Conservation (phyloP, 2,329 filamentous ascomycete genomes). For the Fonsecaea nubica region DNA sequence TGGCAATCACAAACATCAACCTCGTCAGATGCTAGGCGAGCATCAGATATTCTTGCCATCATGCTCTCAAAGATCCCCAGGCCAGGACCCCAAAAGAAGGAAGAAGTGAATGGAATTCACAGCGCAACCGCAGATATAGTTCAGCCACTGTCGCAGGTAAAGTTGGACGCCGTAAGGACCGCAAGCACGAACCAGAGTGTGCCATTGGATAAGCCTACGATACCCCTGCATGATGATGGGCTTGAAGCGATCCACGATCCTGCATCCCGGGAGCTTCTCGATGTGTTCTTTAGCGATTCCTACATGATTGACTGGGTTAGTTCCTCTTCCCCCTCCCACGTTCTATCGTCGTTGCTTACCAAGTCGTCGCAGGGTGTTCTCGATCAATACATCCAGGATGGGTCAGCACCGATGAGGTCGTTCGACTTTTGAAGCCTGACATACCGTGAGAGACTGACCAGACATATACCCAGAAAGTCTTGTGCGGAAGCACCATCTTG, state of each 20-base stretch:
- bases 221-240: background rate
- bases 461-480: background rate
- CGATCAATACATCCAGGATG: slow-evolving; percentile 22
- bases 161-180: background rate
- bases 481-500: background rate
- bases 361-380: slow-evolving; percentile 8
- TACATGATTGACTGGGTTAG: slow-evolving; percentile 17
- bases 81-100: background rate
- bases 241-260: background rate
- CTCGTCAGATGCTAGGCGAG: slow-evolving; percentile 14
- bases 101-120: background rate
- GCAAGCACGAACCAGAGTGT: no score
- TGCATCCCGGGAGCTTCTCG: slow-evolving; percentile 11
- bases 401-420: slow-evolving; percentile 17
- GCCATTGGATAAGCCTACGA: background rate
- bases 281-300: slow-evolving; percentile 10
- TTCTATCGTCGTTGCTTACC: background rate
- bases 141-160: slow-evolving; percentile 1
- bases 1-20: slow-evolving; percentile 7
- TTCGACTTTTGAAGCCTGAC: slow-evolving; percentile 12
- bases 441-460: background rate
- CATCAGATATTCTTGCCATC: slow-evolving; percentile 15
- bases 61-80: slow-evolving; percentile 25
- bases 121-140: background rate
- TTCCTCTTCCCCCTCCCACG: background rate